phyloP scores from a whole-genome alignment of 176 grass and related monocot genomes.

The Juncus inflexus region DNA sequence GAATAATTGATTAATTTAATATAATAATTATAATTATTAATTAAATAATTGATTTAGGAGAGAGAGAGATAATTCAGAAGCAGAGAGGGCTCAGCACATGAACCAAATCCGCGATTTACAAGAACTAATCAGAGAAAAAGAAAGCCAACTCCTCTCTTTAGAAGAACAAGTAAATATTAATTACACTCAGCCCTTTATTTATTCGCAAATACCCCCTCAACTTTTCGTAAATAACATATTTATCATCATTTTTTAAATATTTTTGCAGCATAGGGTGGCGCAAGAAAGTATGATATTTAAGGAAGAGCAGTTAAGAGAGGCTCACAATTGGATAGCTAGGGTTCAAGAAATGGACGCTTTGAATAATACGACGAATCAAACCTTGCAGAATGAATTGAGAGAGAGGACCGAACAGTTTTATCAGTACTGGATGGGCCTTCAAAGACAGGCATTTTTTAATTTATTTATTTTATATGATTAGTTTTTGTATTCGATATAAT shows the following conservation, averaged over 20 bases:
- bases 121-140: constrained; percentile 77
- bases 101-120: constrained; percentile 89
- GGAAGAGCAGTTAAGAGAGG: constrained; percentile 96
- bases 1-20: neutral
- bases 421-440: constrained; percentile 82
- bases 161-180: constrained; percentile 73
- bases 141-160: constrained; percentile 73
- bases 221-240: neutral
- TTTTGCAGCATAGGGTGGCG: constrained; percentile 81
- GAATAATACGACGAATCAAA: constrained; percentile 59
- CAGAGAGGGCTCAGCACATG: constrained; percentile 84
- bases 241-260: constrained; percentile 2
- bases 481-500: too few relatives aligned
- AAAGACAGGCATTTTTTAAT: constrained; percentile 54
- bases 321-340: constrained; percentile 78
- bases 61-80: constrained; percentile 85
- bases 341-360: constrained; percentile 96
- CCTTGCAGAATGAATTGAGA: constrained; percentile 72
- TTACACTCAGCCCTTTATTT: neutral
- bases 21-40: constrained; percentile 2
- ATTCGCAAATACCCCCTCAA: neutral
- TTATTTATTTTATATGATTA: neutral
- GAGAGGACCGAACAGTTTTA: constrained; percentile 92
- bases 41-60: constrained; percentile 50
- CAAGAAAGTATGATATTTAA: constrained; percentile 92